Evolutionary conservation across 2,329 filamentous ascomycete species (phyloP), one percentile per base, ranked within the genome.

Genomic region (Corynespora cassiicola): DNA sequence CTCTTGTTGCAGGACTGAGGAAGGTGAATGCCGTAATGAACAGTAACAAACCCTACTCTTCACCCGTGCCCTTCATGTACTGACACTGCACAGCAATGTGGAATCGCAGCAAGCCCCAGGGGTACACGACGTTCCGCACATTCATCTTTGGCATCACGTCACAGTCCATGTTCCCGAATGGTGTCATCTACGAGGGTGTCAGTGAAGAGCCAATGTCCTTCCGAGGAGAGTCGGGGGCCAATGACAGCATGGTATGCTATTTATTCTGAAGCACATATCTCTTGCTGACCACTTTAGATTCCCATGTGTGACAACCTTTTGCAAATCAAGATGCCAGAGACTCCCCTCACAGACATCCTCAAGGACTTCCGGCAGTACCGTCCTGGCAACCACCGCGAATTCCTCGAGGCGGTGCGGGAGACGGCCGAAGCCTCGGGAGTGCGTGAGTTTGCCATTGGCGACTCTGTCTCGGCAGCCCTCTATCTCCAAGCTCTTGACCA

Each of bases 61-160:
- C 4, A 6, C 3, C 10, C 2, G 10, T 12, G 6, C 7, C 10
- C 19, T 17, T 34, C 4, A 32, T 11, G 5, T n/a, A 24, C 42
- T 58, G 21, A 58, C 41, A 15, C 7, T 6, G 8, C 12, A 7
- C 34, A 83, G 80, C 76, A 28, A 97, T 97, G 92, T 96, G 91
- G 92, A 79, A 79, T 44, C 88, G 90, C 68, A 94, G 88, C 39
- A 87, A 88, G 56, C 91, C 91, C 2, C 78, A 80, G 12, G 82
- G 90, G 52, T 96, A 96, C 73, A 89, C 87, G 42, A 86, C 82
- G 54, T 96, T 96, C 81, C 87, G 91, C 25, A 95, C 92, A 8
- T 96, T 96, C 75, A 96, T 96, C 73, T 96, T 96, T 63, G 92
- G 92, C 56, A 96, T 96, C 70, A 95, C 90, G 1, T 87, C 82